Conservation (phyloP, 192 early-diverging fungal species). For the Chytriomyces confervae region DNA sequence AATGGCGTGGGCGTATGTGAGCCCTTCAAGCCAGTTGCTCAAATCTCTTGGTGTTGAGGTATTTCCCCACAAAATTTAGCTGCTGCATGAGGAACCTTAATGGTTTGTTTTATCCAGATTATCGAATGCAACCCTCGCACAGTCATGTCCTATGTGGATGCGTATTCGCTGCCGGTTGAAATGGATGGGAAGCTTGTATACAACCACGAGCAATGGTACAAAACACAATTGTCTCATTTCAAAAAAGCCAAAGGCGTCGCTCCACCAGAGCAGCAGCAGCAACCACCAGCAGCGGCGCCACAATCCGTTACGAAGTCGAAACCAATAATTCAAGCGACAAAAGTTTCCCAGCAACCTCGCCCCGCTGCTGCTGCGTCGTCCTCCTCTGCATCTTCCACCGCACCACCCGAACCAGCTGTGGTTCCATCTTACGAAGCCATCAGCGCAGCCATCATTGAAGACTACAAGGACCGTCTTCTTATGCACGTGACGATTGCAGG, state of each 20-base stretch:
- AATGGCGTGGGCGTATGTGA: not conserved
- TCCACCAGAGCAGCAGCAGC: not conserved
- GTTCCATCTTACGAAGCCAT: not conserved
- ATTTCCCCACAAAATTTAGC: not conserved
- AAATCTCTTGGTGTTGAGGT: constrained; percentile 8
- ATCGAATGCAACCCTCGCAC: constrained; percentile 12
- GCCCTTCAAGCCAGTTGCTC: not conserved
- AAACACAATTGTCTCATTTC: not conserved
- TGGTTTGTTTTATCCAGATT: not conserved
- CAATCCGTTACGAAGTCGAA: not conserved
- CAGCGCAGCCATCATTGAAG: not conserved
- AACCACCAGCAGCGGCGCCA: not conserved
- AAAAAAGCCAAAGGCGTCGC: not conserved
- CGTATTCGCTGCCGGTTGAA: not conserved
- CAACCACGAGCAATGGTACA: constrained; percentile 22
- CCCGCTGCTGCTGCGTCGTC: not conserved
- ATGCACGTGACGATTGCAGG: not conserved
- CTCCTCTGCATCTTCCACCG: not conserved
- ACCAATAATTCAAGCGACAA: not conserved
- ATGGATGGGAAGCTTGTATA: constrained; percentile 4
- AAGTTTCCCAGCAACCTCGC: not conserved
- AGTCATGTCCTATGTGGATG: constrained; percentile 3
- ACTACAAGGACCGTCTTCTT: not conserved
- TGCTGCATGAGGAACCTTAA: not conserved
- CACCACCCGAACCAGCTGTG: not conserved